Evolutionary conservation across 495 filamentous ascomycete genomes (phyloP).

Genomic region (Podospora bellae-mahoneyi): DNA sequence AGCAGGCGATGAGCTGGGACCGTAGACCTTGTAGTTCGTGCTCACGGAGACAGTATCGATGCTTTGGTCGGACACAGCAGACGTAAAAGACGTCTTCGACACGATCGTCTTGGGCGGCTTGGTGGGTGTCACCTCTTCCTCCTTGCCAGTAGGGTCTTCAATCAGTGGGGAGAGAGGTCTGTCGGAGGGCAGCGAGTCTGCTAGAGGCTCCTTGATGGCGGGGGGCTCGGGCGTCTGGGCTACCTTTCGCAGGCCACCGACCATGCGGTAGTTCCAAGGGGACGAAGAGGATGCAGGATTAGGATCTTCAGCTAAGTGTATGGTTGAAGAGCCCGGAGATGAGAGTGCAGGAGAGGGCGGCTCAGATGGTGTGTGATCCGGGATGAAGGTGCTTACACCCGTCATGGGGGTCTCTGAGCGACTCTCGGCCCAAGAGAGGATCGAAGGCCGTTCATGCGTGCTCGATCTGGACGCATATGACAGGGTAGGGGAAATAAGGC

Average conservation of each 20-base stretch:
- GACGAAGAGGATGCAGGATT: slow-evolving; percentile 39
- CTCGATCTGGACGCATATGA: slow-evolving; percentile 39
- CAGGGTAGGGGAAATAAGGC: slow-evolving; percentile 33
- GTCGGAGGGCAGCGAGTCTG: slow-evolving; percentile 27
- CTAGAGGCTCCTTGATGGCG: slow-evolving; percentile 40
- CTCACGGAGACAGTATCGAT: slow-evolving; percentile 48
- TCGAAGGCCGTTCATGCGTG: slow-evolving; percentile 46
- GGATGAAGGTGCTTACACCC: slow-evolving; percentile 37
- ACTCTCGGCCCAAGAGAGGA: slow-evolving; percentile 45
- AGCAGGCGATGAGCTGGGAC: slow-evolving; percentile 27
- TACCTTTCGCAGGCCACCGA: slow-evolving; percentile 55
- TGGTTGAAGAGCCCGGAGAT: slow-evolving; percentile 33
- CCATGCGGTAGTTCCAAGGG: slow-evolving; percentile 53
- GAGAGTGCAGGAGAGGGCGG: slow-evolving; percentile 27
- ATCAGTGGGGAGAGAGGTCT: slow-evolving; percentile 43
- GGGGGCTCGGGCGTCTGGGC: slow-evolving; percentile 45
- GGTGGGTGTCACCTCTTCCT: slow-evolving; percentile 27
- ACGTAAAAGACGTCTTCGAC: slow-evolving; percentile 47
- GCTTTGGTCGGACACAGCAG: slow-evolving; percentile 34
- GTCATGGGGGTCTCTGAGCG: slow-evolving; percentile 42
- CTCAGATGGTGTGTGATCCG: slow-evolving; percentile 41
- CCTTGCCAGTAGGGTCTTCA: slow-evolving; percentile 28
- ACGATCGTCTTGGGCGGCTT: slow-evolving; percentile 26
- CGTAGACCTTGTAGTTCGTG: slow-evolving; percentile 54
- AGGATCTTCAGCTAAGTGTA: slow-evolving; percentile 43